phyloP scores from a whole-genome alignment of 2,329 filamentous ascomycete species.

The Gyromitra esculenta region DNA sequence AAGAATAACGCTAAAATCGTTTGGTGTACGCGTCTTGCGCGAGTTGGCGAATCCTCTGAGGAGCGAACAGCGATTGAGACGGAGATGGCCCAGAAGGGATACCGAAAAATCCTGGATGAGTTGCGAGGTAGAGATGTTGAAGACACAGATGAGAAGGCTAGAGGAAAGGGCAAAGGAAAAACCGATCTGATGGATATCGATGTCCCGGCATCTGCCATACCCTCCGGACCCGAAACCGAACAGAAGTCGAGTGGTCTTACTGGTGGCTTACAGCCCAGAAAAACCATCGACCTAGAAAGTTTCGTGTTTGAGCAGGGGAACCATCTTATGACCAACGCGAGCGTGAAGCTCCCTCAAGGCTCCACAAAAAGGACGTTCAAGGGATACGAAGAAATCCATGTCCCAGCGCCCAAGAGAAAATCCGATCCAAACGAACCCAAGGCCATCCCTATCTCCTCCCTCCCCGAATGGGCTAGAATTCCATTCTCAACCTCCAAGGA shows the following conservation, averaged over 20 bases:
- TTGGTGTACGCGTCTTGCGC: conserved; percentile 89
- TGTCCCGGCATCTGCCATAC: conserved; percentile 70
- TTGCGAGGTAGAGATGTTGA: conserved; percentile 76
- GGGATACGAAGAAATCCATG: conserved; percentile 97
- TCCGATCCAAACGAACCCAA: conserved; percentile 78
- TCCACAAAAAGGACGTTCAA: conserved; percentile 97
- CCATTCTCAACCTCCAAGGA: conserved; percentile 88
- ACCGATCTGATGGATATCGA: conserved; percentile 86
- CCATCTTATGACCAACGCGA: conserved; percentile 99
- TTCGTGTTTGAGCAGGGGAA: conserved; percentile 97
- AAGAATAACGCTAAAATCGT: conserved; percentile 93
- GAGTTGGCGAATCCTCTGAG: conserved; percentile 78
- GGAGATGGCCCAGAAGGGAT: conserved; percentile 89
- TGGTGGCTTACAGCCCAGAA: conserved; percentile 79
- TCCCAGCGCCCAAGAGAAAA: conserved; percentile 89
- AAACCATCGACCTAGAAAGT: conserved; percentile 92
- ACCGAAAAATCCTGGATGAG: conserved; percentile 87
- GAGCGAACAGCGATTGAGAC: conserved; percentile 81
- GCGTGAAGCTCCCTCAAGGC: conserved; percentile 89
- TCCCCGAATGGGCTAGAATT: conserved; percentile 89
- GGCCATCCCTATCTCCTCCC: conserved; percentile 82
- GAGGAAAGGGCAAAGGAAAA: conserved; percentile 83
- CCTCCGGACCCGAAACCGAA: conserved; percentile 66
- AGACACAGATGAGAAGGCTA: conserved; percentile 67
- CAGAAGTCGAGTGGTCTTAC: conserved; percentile 67